phyloP scores from a whole-genome alignment of 1,284 basidiomycete genomes.

The Ceratobasidium sp. region DNA sequence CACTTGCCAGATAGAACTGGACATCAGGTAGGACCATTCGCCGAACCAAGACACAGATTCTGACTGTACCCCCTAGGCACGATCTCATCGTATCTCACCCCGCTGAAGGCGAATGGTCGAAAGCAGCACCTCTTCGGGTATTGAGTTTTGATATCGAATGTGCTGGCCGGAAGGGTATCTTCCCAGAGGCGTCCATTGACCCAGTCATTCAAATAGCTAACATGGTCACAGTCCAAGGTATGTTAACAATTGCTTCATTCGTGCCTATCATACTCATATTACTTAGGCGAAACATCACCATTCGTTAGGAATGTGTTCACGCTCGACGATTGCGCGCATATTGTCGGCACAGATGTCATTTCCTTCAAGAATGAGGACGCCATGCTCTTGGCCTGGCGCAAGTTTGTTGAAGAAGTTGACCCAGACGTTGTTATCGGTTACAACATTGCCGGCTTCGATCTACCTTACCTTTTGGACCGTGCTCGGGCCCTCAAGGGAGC shows the following conservation, averaged over 20 bases:
- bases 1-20: slow-evolving; percentile 84
- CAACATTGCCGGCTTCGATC: slow-evolving; percentile 89
- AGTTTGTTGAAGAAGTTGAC: slow-evolving; percentile 85
- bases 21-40: slow-evolving; percentile 60
- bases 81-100: slow-evolving; percentile 83
- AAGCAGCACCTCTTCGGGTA: slow-evolving; percentile 86
- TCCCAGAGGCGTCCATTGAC: slow-evolving; percentile 85
- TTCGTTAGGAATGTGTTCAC: slow-evolving; percentile 97
- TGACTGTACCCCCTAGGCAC: slow-evolving; percentile 64
- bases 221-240: slow-evolving; percentile 95
- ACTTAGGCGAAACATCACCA: slow-evolving; percentile 79
- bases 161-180: slow-evolving; percentile 92
- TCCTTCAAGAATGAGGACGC: slow-evolving; percentile 76
- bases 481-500: slow-evolving; percentile 77
- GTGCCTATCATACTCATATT: slow-evolving; percentile 40
- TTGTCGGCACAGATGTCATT: slow-evolving; percentile 93
- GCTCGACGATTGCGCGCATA: slow-evolving; percentile 87
- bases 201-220: slow-evolving; percentile 97
- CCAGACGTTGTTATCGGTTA: slow-evolving; percentile 95
- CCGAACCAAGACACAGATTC: slow-evolving; percentile 5
- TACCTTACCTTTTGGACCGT: slow-evolving; percentile 90
- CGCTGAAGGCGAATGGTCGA: slow-evolving; percentile 88
- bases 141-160: slow-evolving; percentile 98
- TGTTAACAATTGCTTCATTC: not conserved
- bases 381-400: slow-evolving; percentile 78